These are phyloP conservation scores for Brettanomyces nanus DNA, from an alignment of 805 yeast species.

Conservation along the genomic window DNA sequence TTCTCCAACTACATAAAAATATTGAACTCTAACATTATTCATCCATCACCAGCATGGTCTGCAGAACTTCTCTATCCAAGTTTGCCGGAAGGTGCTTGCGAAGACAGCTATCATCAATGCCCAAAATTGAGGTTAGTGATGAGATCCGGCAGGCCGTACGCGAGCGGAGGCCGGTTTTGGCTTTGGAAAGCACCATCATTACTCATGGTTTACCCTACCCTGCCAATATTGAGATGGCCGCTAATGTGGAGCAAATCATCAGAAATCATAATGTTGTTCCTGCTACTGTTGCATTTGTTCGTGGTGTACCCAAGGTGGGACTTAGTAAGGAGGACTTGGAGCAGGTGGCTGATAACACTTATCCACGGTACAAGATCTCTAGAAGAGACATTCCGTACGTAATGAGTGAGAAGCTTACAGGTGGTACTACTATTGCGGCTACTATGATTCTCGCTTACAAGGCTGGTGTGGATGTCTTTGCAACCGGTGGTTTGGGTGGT, in stretches of 20 bases:
- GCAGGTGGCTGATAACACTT: conserved; percentile 33
- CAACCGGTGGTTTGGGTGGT: conserved; percentile 93
- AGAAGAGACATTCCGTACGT: conserved; percentile 72
- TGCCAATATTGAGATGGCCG: conserved; percentile 65
- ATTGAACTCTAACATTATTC: too few relatives aligned
- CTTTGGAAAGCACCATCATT: conserved; percentile 80
- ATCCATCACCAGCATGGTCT: too few relatives aligned
- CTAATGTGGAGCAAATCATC: conserved; percentile 51
- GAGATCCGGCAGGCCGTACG: conserved; percentile 59
- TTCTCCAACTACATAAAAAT: too few relatives aligned
- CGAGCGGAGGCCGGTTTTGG: conserved; percentile 59
- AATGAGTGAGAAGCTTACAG: conserved; percentile 54
- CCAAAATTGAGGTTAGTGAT: conserved; percentile 15
- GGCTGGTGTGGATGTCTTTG: conserved; percentile 79
- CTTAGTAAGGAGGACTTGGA: conserved; percentile 39
- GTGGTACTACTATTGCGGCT: conserved; percentile 87
- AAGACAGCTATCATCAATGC: conserved; percentile 1
- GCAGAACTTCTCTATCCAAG: too few relatives aligned
- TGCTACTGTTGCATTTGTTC: conserved; percentile 74
- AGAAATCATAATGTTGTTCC: conserved; percentile 65
- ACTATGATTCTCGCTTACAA: conserved; percentile 73
- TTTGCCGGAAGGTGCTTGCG: not conserved
- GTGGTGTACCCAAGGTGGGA: conserved; percentile 70
- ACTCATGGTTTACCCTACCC: conserved; percentile 89
- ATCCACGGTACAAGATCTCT: conserved; percentile 53